Conservation (phyloP, 2,329 filamentous ascomycete species). For the Penicillium sp. region DNA sequence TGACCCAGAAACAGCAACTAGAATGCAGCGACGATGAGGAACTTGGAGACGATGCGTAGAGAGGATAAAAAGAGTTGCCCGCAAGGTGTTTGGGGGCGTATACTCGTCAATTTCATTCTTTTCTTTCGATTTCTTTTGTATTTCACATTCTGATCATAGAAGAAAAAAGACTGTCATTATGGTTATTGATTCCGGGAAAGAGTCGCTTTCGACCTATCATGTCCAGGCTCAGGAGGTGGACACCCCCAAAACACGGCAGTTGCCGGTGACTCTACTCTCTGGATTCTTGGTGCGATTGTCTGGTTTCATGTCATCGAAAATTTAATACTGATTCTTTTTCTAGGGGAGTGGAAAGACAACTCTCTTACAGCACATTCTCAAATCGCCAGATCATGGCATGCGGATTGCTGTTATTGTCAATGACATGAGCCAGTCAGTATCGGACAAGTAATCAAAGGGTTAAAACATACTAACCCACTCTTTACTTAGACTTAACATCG, state of each 20-base stretch:
- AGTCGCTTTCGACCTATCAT: slow-evolving; percentile 11
- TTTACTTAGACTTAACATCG: slow-evolving; percentile 59
- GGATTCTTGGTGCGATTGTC: slow-evolving; percentile 54
- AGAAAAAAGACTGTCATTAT: slow-evolving; percentile 5
- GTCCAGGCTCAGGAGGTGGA: slow-evolving; percentile 31
- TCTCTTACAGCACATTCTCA: slow-evolving; percentile 67
- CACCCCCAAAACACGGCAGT: slow-evolving; percentile 20
- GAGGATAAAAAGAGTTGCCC: slow-evolving; percentile 13
- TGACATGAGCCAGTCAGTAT: slow-evolving; percentile 63
- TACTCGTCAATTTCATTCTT: not conserved
- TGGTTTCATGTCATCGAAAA: not conserved
- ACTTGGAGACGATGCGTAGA: slow-evolving; percentile 21
- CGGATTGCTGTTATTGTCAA: slow-evolving; percentile 73
- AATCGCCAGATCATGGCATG: slow-evolving; percentile 63
- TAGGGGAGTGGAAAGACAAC: slow-evolving; percentile 72
- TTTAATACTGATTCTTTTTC: not conserved
- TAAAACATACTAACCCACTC: not conserved
- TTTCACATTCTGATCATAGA: not conserved
- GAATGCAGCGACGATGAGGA: slow-evolving; percentile 15
- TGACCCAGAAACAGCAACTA: slow-evolving; percentile 6
- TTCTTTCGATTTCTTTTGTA: not conserved
- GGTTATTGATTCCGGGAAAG: slow-evolving; percentile 24
- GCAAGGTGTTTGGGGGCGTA: slow-evolving; percentile 13
- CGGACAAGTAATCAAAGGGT: rapidly evolving
- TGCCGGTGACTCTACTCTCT: slow-evolving; percentile 63